phyloP scores from a whole-genome alignment of 345 rosid genomes.

The Euphorbia pulcherrima region DNA sequence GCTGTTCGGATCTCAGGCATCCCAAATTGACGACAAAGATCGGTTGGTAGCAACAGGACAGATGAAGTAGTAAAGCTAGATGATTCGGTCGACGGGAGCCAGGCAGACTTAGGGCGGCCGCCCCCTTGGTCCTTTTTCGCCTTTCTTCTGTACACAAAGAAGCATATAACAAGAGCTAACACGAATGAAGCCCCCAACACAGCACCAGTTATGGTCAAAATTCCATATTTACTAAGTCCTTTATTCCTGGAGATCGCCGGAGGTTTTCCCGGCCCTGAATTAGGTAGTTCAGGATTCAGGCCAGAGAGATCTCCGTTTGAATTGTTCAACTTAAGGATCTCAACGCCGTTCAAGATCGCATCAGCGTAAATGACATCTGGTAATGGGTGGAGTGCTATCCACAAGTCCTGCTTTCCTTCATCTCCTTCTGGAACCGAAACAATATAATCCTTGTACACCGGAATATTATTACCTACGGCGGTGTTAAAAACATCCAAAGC shows the following conservation, averaged over 20 bases:
- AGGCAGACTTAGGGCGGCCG: not conserved
- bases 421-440: too few species aligned
- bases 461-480: conserved; percentile 9
- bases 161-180: conserved; percentile 1
- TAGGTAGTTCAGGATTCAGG: too few species aligned
- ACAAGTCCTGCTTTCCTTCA: conserved; percentile 1
- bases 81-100: conserved; percentile 15
- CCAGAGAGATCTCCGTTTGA: too few species aligned
- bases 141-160: conserved; percentile 8
- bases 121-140: not conserved
- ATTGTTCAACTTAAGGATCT: conserved; percentile 33
- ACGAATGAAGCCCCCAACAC: not conserved
- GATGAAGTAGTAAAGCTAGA: not conserved
- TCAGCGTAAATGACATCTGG: not conserved
- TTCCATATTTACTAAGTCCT: too few species aligned
- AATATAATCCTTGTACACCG: conserved; percentile 24
- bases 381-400: conserved; percentile 24
- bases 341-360: conserved; percentile 40
- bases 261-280: too few species aligned
- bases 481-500: not conserved
- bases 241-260: not conserved
- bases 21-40: conserved; percentile 30
- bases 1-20: conserved; percentile 29
- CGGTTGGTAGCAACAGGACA: conserved; percentile 17
- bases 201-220: conserved; percentile 2